These are phyloP conservation scores for Alloteropsis semialata DNA, from an alignment of 176 grass and related monocot genomes.

Conservation along the genomic window DNA sequence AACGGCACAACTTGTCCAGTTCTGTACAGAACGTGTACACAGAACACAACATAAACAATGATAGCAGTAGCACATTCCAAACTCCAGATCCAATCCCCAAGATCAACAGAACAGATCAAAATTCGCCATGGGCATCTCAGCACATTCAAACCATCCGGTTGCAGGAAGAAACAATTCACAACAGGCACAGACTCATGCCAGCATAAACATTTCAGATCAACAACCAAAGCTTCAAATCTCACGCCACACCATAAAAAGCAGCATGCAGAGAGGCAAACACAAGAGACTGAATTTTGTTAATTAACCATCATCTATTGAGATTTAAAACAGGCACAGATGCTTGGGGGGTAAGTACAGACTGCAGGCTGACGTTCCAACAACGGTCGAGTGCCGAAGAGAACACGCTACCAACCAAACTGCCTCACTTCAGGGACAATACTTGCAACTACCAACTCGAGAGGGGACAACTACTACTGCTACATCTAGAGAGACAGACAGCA, in stretches of 20 bases:
- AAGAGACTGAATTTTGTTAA: neutral
- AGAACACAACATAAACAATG: too few relatives aligned
- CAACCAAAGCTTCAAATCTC: neutral
- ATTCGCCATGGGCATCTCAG: too few relatives aligned
- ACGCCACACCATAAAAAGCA: neutral
- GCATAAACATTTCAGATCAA: neutral
- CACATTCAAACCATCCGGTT: neutral
- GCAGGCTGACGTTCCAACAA: neutral
- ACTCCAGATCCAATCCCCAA: neutral
- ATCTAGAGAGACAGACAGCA: neutral
- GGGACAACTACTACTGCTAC: neutral
- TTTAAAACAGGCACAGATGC: conserved; percentile 27
- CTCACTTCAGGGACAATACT: conserved; percentile 1
- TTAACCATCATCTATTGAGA: neutral
- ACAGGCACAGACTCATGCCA: neutral
- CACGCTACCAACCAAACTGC: conserved; percentile 13
- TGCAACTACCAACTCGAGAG: neutral
- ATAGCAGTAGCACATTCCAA: neutral
- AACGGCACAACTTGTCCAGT: neutral
- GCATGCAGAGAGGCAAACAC: neutral
- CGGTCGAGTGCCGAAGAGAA: conserved; percentile 8
- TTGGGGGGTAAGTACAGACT: conserved; percentile 28
- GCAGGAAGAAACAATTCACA: neutral
- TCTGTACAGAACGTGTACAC: neutral
- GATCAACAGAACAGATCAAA: neutral